A percentile compares a stretch with the other conserved stretches of the same genome.
Evolutionary conservation across 768 basidiomycete species (phyloP).

Genomic region (Hemileccinum rubropunctum): DNA sequence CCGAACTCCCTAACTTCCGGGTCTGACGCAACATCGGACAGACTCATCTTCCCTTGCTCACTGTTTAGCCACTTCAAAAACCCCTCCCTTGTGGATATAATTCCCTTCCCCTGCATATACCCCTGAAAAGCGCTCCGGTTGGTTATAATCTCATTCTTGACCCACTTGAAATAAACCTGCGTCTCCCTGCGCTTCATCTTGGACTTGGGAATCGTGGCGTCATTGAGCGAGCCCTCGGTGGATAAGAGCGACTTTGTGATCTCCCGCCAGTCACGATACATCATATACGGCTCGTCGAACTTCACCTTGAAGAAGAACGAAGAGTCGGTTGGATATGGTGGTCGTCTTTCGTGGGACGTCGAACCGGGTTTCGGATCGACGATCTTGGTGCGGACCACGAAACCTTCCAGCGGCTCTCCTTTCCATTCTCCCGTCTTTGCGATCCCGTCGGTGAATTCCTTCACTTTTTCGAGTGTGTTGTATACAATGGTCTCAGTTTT

Average conservation of each 20-base stretch:
- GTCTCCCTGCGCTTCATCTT: constrained; percentile 81
- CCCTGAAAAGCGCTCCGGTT: constrained; percentile 59
- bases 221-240: constrained; percentile 30
- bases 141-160: constrained; percentile 65
- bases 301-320: constrained; percentile 99
- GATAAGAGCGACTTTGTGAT: constrained; percentile 76
- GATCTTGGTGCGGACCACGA: constrained; percentile 84
- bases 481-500: constrained; percentile 57
- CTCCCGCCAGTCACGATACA: constrained; percentile 98
- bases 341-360: constrained; percentile 30
- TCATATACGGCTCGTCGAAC: constrained; percentile 98
- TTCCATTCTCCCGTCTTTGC: constrained; percentile 73
- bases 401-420: constrained; percentile 86
- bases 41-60: constrained; percentile 41
- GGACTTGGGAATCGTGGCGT: constrained; percentile 49
- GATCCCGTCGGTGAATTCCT: constrained; percentile 66
- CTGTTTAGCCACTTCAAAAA: constrained; percentile 69
- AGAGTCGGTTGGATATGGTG: constrained; percentile 74
- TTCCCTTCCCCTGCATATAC: constrained; percentile 73
- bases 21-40: constrained; percentile 25
- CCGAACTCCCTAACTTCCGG: constrained; percentile 35
- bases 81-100: constrained; percentile 76
- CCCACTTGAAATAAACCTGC: constrained; percentile 78
- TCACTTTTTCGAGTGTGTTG: constrained; percentile 63
- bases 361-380: constrained; percentile 37